These are phyloP conservation scores for Fusarium phyllophilum DNA, from an alignment of 2,329 filamentous ascomycete species.

Conservation along the genomic window DNA sequence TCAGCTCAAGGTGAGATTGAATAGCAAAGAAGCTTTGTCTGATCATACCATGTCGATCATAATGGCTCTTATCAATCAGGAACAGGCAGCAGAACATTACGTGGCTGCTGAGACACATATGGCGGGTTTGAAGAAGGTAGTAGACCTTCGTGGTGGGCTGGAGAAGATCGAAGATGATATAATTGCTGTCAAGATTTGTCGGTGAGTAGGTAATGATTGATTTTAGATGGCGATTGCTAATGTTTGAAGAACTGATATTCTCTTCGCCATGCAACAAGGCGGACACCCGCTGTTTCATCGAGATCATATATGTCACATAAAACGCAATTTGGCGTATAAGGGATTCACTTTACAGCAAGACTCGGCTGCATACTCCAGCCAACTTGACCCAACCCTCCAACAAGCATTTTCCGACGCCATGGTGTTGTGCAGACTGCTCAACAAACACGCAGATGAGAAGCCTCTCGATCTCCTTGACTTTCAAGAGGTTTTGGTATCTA, in stretches of 20 bases:
- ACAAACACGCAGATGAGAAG: background rate
- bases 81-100: background rate
- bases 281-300: background rate
- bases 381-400: fast-evolving
- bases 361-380: fast-evolving
- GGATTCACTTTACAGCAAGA: background rate
- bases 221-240: background rate
- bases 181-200: background rate
- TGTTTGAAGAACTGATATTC: background rate
- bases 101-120: background rate
- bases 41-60: background rate
- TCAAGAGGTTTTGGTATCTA: background rate
- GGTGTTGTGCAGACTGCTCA: background rate
- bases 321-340: fast-evolving
- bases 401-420: background rate
- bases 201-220: background rate
- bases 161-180: background rate
- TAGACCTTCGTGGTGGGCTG: conserved; percentile 2
- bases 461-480: conserved; percentile 1
- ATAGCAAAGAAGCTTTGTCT: background rate
- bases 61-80: conserved; percentile 5
- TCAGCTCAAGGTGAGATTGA: background rate
- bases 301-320: background rate
- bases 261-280: conserved; percentile 3
- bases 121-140: background rate